These are phyloP conservation scores for Didymella pinodella DNA, from an alignment of 2,329 filamentous ascomycete genomes.

Conservation along the genomic window DNA sequence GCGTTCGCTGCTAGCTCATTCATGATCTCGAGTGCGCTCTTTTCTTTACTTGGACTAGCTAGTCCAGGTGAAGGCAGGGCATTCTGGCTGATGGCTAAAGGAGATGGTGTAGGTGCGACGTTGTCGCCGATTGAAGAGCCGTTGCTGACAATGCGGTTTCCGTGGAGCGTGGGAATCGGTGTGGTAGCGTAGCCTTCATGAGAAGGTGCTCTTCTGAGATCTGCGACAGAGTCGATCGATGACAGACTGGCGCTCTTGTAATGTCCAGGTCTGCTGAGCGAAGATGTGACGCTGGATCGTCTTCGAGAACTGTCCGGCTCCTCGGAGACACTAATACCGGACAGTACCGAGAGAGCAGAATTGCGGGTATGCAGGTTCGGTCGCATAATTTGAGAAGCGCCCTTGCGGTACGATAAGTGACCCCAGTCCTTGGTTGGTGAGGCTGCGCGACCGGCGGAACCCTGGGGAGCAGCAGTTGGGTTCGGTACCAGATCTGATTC, in stretches of 20 bases:
- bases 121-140: constrained; percentile 38
- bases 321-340: constrained; percentile 38
- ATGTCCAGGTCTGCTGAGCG: constrained; percentile 42
- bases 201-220: constrained; percentile 38
- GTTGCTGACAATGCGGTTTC: constrained; percentile 42
- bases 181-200: constrained; percentile 34
- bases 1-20: constrained; percentile 87
- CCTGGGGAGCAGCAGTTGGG: constrained; percentile 17
- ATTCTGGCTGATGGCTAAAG: constrained; percentile 33
- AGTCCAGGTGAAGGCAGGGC: constrained; percentile 38
- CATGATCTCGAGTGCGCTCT: constrained; percentile 64
- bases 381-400: constrained; percentile 58
- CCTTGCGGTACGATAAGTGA: constrained; percentile 59
- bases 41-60: constrained; percentile 66
- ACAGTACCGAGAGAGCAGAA: constrained; percentile 44
- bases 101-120: constrained; percentile 37
- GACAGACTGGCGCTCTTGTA: constrained; percentile 55
- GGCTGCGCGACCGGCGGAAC: constrained; percentile 46
- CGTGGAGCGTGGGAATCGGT: constrained; percentile 46
- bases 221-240: constrained; percentile 55
- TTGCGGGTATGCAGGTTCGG: constrained; percentile 44
- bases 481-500: constrained; percentile 38
- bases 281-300: constrained; percentile 45
- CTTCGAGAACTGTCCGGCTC: constrained; percentile 36
- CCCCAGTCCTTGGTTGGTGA: constrained; percentile 59